Base-by-base conservation (phyloP, 768 basidiomycete genomes). In the Mycena crocata region DNA sequence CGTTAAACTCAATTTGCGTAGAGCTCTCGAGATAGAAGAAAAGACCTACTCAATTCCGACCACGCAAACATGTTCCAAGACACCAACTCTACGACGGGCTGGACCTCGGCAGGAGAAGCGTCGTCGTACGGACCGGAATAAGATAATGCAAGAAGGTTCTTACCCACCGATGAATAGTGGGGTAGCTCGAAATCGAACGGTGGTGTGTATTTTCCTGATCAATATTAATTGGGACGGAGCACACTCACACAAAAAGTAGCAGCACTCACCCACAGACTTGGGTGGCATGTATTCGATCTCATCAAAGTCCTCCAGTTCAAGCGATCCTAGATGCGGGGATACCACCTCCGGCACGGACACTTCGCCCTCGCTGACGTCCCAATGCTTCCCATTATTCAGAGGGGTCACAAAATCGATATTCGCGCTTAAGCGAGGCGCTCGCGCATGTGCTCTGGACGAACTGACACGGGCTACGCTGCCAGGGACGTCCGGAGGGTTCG, bases 181-280 rank as follows among this genome's bases (percentile, higher is more conserved):
- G 85, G 84, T 23, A 86, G 67, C 1, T 81, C 78, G 62, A 85
- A 83, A 49, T 84, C 82, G 58, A 85, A 77, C 0, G 81, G 82
- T 1, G 84, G 84, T 6, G 28, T 31, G 48, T 49, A 49, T 23
- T 17, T 49, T 6, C 31, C 48, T 49, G 48, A 2, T n/a, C 28
- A 2, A 4, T 5, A 46, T 13, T 23, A 4, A 6, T 46, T 19
- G 14, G 26, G 28, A 2, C 13, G 10, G 46, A 15, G 19, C 19
- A 48, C 5, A 48, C 17, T 10, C 3, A 17, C 13, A 2, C 15
- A 30, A 48, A 30, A 17, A n/a, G n/a, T n/a, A n/a, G n/a, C 26
- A n/a, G 13, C 24, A 48, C 46, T 28, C 48, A 49, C 48, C 28
- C 3, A 49, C 48, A 23, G 13, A 24, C 23, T 49, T 49, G 6